phyloP scores from a whole-genome alignment of 306 rosid genomes.

The Ochetophila trinervis region DNA sequence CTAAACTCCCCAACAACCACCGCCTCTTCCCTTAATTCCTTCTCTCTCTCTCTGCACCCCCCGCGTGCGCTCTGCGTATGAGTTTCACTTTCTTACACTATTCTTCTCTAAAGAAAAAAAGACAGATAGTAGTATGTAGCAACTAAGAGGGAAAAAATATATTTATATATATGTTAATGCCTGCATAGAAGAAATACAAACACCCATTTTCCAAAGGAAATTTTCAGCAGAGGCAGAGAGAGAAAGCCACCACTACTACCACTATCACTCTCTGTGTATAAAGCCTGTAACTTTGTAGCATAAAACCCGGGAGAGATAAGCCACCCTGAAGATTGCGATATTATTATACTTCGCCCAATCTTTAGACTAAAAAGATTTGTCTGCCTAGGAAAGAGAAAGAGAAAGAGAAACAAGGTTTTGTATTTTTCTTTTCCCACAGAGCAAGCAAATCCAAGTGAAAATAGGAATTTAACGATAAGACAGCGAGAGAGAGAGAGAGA shows the following conservation, averaged over 20 bases:
- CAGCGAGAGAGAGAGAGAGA: conserved; percentile 21
- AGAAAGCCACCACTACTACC: conserved; percentile 28
- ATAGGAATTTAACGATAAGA: conserved; percentile 6
- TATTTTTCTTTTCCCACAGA: neutral
- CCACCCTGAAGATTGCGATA: conserved; percentile 5
- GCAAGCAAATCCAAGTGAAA: conserved; percentile 6
- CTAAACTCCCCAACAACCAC: conserved; percentile 19
- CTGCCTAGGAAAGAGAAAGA: conserved; percentile 1
- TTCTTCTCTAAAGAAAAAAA: too few species aligned
- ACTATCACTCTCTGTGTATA: conserved; percentile 38
- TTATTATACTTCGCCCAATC: neutral
- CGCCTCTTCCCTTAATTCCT: neutral
- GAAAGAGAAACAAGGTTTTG: conserved; percentile 5
- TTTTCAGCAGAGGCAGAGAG: conserved; percentile 28
- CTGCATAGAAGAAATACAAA: too few species aligned
- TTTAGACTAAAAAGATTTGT: conserved; percentile 1
- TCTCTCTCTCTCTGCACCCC: neutral
- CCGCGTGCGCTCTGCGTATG: neutral
- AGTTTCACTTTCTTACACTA: neutral
- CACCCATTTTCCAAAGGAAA: conserved; percentile 35
- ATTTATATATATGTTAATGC: too few species aligned
- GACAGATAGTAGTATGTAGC: too few species aligned
- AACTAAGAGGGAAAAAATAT: too few species aligned
- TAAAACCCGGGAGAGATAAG: conserved; percentile 82
- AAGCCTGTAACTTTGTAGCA: conserved; percentile 64